phyloP scores from a whole-genome alignment of 2,329 filamentous ascomycete species.

The Claviceps monticola region DNA sequence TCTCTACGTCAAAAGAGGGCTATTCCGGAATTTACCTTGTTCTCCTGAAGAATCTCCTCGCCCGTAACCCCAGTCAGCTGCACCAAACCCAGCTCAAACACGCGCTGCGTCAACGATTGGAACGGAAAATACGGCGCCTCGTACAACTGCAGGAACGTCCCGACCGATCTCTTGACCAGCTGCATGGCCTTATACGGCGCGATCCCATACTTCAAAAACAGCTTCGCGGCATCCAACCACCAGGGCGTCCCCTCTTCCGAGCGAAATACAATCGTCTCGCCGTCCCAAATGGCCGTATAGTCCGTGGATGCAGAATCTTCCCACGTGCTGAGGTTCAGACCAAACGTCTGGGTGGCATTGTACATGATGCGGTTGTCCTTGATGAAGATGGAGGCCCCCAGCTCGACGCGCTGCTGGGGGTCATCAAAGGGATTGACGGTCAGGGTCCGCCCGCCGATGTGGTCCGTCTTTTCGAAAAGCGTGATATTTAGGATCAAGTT shows the following conservation, averaged over 20 bases:
- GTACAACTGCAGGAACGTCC: conserved; percentile 68
- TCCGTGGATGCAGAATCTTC: conserved; percentile 34
- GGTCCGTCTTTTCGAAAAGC: conserved; percentile 66
- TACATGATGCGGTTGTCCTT: conserved; percentile 69
- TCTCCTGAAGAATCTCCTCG: conserved; percentile 52
- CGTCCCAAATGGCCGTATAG: conserved; percentile 73
- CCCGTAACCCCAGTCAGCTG: conserved; percentile 58
- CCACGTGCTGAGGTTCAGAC: conserved; percentile 41
- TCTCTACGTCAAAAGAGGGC: neutral
- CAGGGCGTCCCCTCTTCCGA: conserved; percentile 43
- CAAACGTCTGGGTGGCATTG: conserved; percentile 56
- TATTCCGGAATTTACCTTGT: conserved; percentile 25
- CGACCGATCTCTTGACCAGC: conserved; percentile 57
- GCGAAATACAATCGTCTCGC: conserved; percentile 56
- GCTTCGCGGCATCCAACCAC: conserved; percentile 70
- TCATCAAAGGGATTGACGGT: conserved; percentile 69
- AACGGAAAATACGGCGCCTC: conserved; percentile 75
- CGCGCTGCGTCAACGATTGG: conserved; percentile 54
- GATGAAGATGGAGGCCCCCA: conserved; percentile 89
- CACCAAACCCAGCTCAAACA: conserved; percentile 52
- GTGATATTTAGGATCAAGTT: conserved; percentile 60
- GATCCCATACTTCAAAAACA: conserved; percentile 76
- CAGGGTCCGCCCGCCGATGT: conserved; percentile 74
- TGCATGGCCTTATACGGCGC: conserved; percentile 61
- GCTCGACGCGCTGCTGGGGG: conserved; percentile 55